Evolutionary conservation across 495 filamentous ascomycete genomes (phyloP), one percentile per base, ranked within the genome.

Genomic region (Penicillium silybi): DNA sequence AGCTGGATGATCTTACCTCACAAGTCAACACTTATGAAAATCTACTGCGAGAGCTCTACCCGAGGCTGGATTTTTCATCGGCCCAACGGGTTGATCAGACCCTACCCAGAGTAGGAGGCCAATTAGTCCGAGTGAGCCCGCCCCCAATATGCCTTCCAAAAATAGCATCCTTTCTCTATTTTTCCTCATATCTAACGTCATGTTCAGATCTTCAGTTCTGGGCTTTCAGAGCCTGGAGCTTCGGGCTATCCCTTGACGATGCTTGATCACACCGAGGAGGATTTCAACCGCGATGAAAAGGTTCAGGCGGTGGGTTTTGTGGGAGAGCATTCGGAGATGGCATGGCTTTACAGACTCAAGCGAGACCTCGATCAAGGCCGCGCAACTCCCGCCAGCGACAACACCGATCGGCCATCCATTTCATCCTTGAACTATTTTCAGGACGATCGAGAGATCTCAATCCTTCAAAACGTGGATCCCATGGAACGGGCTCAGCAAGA

Each of bases 241-340:
- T 37, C 41, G 23, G 27, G 40, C 20, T 41, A 41, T 43, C 44
- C 42, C 4, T 34, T 41, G n/a, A 13, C 22, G 2, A 53, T 71
- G 16, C 44, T 19, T 22, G 82, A 84, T 52, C 67, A 71, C 29
- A 72, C 79, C 27, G 66, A 76, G 34, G 78, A 84, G 59, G 83
- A 85, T 46, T 73, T 76, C 37, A 80, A 80, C 53, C 72, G 68
- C 9, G 73, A 67, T 51, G 70, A 76, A 41, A 66, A 64, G 22
- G 59, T 70, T 20, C 69, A 70, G 43, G 66, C 71, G 0, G 78
- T 76, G 38, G 83, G 83, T 0, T 84, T 79, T 57, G 63, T 84
- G 29, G 83, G 83, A 26, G 81, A 80, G 46, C 80, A 77, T 43
- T 85, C 81, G 3, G 80, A 81, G 41, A 66, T 83, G 16, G 64